phyloP scores from a whole-genome alignment of 2,329 filamentous ascomycete species.

The Sporothrix globosa region DNA sequence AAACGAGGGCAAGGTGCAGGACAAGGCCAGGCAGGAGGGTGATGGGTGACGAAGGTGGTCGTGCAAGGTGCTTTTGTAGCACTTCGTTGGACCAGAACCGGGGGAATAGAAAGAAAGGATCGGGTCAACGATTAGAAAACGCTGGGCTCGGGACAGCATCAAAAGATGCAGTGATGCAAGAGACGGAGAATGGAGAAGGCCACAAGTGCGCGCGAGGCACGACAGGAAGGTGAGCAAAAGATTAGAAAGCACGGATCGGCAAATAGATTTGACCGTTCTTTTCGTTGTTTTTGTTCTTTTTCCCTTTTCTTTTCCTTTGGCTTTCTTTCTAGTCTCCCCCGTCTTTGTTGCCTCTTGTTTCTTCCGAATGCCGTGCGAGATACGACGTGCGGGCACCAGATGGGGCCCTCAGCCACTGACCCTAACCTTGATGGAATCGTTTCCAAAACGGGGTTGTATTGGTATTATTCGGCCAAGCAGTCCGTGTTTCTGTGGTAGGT shows the following conservation, averaged over 20 bases:
- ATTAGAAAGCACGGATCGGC: conserved; percentile 22
- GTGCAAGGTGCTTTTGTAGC: conserved; percentile 17
- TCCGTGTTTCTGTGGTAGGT: conserved; percentile 1
- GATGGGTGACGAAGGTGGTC: conserved; percentile 7
- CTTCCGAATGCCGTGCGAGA: conserved; percentile 11
- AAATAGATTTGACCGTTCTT: background rate
- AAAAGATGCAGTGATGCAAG: background rate
- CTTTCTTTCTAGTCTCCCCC: conserved; percentile 11
- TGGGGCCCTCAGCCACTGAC: conserved; percentile 17
- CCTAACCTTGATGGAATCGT: conserved; percentile 4
- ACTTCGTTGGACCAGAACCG: background rate
- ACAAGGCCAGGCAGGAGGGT: background rate
- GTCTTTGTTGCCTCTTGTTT: conserved; percentile 7
- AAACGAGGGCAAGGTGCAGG: background rate
- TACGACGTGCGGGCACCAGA: conserved; percentile 19
- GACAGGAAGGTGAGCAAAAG: conserved; percentile 17
- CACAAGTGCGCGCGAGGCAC: background rate
- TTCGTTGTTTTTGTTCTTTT: background rate
- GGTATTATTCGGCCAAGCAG: conserved; percentile 15
- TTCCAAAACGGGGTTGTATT: conserved; percentile 14
- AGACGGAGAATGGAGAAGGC: conserved; percentile 1
- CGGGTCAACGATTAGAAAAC: background rate
- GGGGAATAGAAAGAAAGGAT: conserved; percentile 4
- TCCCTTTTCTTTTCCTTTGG: background rate
- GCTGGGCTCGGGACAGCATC: conserved; percentile 11